Evolutionary conservation across 75 land plant genomes (phyloP), one percentile per base, ranked within the genome.

Genomic region (Ceratopteris richardii): DNA sequence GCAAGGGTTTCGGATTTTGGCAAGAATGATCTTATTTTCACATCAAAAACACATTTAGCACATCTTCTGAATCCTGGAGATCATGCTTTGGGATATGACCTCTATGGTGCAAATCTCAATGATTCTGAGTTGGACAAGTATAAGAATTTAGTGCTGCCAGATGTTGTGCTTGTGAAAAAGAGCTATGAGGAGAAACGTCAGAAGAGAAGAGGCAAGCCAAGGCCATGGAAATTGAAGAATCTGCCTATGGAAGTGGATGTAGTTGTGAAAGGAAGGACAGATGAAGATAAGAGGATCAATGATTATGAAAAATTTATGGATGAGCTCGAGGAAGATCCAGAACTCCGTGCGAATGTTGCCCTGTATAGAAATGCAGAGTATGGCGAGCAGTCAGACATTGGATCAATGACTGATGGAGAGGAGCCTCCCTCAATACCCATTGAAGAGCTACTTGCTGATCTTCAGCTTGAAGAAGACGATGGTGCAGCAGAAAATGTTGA

Each of bases 271-370:
- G 68, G 66, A 31, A 80, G 77, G 57, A 47, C 37, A 25, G 79
- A 86, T 23, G 74, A 80, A n/a, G 78, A 74, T 16, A 85, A 74
- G 80, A 77, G 65, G 68, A 76, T 42, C 16, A 51, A 51, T 0
- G 94, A 89, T 42, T 82, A 77, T 67, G 90, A 82, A 67, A 71
- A 63, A 67, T 82, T 86, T 56, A 60, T 82, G 73, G 79, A 67
- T 47, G 90, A 85, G 17, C 44, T 82, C 64, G 90, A 82, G 77
- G 90, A 85, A 68, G 84, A 89, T 52, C 86, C 85, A 21, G 89
- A 89, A 52, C 44, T 89, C 77, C 73, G 83, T 51, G 74, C 79
- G 33, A 80, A 80, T 68, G 67, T 89, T 51, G 75, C 84, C 2
- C 54, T 90, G 28, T 90, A 80, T 53, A 72, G 72, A 17, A 81